phyloP scores from a whole-genome alignment of 2,329 filamentous ascomycete genomes.

The Trichoderma atroviride region DNA sequence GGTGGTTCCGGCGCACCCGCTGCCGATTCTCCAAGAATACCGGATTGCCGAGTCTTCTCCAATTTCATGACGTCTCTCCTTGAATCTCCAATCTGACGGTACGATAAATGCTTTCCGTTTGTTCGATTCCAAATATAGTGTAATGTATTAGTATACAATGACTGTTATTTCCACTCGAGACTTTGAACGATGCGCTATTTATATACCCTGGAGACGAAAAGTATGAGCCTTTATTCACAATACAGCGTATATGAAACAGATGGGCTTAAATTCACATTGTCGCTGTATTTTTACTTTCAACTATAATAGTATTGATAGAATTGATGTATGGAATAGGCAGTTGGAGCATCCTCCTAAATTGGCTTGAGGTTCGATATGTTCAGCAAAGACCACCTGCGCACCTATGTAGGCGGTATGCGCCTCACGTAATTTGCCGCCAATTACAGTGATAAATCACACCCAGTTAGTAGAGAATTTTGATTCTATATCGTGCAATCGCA shows the following conservation, averaged over 20 bases:
- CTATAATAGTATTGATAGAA: neutral
- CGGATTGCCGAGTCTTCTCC: constrained; percentile 7
- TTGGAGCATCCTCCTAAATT: neutral
- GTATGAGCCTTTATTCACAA: neutral
- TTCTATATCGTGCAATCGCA: no score
- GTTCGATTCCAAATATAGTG: neutral
- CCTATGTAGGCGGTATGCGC: no score
- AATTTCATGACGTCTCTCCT: neutral
- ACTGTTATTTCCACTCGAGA: neutral
- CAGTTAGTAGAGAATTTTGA: no score
- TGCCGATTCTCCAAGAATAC: constrained; percentile 3
- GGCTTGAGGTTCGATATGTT: neutral
- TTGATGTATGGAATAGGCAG: neutral
- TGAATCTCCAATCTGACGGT: neutral
- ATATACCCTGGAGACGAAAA: neutral
- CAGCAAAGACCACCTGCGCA: neutral
- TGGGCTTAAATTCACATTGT: neutral
- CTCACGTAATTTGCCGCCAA: no score
- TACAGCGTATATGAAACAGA: neutral
- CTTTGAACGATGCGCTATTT: neutral
- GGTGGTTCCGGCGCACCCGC: constrained; percentile 13
- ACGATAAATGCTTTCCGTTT: neutral
- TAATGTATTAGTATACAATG: neutral
- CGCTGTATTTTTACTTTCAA: neutral
- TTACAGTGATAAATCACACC: no score